Percentiles rank a stretch among this genome's conserved stretches.
These are phyloP conservation scores for Moricandia arvensis DNA, from an alignment of 345 rosid genomes.

Conservation along the genomic window DNA sequence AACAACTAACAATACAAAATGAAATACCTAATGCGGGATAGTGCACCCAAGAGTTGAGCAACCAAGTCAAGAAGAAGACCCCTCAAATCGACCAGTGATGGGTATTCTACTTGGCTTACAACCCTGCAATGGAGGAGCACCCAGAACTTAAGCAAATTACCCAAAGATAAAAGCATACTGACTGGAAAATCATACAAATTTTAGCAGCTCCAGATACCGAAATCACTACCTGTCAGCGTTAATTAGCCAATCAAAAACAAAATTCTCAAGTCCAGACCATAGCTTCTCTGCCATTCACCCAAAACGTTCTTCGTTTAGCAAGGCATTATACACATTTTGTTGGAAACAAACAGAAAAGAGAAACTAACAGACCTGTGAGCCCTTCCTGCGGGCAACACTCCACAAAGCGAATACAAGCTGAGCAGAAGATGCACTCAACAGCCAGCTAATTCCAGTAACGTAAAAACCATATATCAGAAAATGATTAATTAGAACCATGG, in stretches of 20 bases:
- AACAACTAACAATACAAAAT: constrained; percentile 11
- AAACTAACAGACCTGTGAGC: constrained; percentile 72
- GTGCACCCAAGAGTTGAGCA: constrained; percentile 96
- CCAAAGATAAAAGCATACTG: constrained; percentile 16
- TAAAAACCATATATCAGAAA: constrained; percentile 28
- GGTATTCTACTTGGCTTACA: constrained; percentile 98
- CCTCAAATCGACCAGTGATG: constrained; percentile 95
- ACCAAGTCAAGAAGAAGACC: constrained; percentile 95
- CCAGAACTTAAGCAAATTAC: constrained; percentile 14
- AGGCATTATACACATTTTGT: constrained; percentile 18
- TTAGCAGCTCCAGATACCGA: constrained; percentile 23
- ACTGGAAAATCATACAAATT: constrained; percentile 11
- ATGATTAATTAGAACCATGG: constrained; percentile 3
- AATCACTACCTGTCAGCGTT: constrained; percentile 88
- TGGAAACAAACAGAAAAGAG: constrained; percentile 19
- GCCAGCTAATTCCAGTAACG: constrained; percentile 67
- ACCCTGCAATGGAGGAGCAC: constrained; percentile 55
- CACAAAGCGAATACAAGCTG: constrained; percentile 96
- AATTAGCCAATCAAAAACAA: constrained; percentile 98
- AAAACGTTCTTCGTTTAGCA: constrained; percentile 25
- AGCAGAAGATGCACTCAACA: constrained; percentile 99
- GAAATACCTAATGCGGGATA: constrained; percentile 89
- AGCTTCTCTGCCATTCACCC: constrained; percentile 76
- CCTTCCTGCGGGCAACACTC: constrained; percentile 99
- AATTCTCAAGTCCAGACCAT: constrained; percentile 98